A percentile compares a stretch with the other conserved stretches of the same genome.
phyloP scores from a whole-genome alignment of 2,329 filamentous ascomycete species.

The Beauveria brongniartii region DNA sequence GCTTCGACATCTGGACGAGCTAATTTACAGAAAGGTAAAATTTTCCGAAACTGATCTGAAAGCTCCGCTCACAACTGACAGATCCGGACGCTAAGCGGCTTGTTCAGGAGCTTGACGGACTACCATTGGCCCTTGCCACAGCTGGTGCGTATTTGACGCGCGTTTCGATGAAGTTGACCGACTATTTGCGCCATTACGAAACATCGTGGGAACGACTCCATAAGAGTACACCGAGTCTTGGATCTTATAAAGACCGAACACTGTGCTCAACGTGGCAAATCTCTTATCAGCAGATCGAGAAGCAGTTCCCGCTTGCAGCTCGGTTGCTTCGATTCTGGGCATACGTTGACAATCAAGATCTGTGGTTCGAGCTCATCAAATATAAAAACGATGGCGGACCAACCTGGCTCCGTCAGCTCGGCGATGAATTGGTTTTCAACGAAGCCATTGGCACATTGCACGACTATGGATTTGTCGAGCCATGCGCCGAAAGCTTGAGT shows the following conservation, averaged over 20 bases:
- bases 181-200: no score
- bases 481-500: conserved; percentile 10
- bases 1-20: conserved; percentile 20
- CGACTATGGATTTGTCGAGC: conserved; percentile 23
- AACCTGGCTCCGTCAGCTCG: conserved; percentile 19
- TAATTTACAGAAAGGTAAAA: conserved; percentile 21
- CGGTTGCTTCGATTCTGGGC: conserved; percentile 32
- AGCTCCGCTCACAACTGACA: neutral
- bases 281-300: neutral
- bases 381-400: conserved; percentile 6
- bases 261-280: no score
- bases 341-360: conserved; percentile 33
- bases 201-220: no score
- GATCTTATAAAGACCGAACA: no score
- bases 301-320: conserved; percentile 20
- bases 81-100: neutral
- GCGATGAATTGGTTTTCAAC: conserved; percentile 19
- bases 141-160: conserved; percentile 2
- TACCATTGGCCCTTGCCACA: neutral
- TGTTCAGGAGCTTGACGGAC: neutral
- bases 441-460: conserved; percentile 21
- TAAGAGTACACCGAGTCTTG: no score
- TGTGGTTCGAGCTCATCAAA: conserved; percentile 35
- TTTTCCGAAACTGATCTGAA: neutral
- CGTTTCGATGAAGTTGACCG: conserved; percentile 20